Conservation (phyloP, 331 rosid species). For the Pyracantha coccinea region DNA sequence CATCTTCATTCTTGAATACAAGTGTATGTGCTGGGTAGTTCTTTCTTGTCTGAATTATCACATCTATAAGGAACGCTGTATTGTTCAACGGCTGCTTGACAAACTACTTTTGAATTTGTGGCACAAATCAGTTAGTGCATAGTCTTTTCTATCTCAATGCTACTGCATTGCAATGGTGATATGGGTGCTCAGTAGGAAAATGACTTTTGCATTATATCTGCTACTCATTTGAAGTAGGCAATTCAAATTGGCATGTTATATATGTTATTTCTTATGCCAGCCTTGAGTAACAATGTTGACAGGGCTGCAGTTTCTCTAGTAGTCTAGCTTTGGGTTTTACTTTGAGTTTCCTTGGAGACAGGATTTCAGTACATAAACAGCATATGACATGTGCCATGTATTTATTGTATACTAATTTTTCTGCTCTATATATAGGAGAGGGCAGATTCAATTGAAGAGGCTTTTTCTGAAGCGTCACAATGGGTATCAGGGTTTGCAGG, state of each 20-base stretch:
- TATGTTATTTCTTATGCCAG: no score
- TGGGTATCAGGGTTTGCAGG: constrained; percentile 58
- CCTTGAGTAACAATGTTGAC: background rate
- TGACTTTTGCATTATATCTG: background rate
- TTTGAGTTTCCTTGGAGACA: background rate
- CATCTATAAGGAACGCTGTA: background rate
- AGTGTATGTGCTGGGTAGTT: constrained; percentile 37
- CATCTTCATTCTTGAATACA: constrained; percentile 47
- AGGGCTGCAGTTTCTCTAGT: background rate
- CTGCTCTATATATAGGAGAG: constrained; percentile 40
- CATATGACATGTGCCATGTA: background rate
- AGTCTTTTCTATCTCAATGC: constrained; percentile 1
- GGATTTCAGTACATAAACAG: background rate
- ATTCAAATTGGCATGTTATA: background rate
- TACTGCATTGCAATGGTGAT: background rate
- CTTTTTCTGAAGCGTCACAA: constrained; percentile 42
- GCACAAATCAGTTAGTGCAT: no score
- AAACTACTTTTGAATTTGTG: background rate
- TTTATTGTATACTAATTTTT: background rate
- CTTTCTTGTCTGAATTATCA: background rate
- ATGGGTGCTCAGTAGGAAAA: background rate
- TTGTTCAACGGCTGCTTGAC: background rate
- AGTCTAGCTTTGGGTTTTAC: background rate
- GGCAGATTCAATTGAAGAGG: constrained; percentile 40
- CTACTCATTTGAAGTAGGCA: background rate